phyloP scores from a whole-genome alignment of 192 early-diverging fungal species.

The Backusella mclennaniae region DNA sequence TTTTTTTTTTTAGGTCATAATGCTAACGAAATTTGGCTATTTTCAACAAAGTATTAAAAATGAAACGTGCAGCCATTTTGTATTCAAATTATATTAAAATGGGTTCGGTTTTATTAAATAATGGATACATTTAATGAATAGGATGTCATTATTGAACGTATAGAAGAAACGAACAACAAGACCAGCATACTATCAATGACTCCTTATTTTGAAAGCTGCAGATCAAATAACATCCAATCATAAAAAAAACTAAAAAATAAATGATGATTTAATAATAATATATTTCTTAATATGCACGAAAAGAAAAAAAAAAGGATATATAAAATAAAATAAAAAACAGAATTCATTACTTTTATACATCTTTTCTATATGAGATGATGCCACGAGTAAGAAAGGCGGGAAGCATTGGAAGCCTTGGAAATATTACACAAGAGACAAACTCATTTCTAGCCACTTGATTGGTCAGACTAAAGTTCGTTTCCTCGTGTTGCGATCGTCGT shows the following conservation, averaged over 20 bases:
- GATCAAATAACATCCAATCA: not conserved
- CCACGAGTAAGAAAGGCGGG: constrained; percentile 1
- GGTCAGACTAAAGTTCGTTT: not conserved
- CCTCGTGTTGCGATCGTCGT: not conserved
- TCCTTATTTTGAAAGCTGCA: not conserved
- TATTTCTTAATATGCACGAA: not conserved
- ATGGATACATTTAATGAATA: not conserved
- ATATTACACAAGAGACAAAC: not conserved
- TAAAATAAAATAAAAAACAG: not conserved
- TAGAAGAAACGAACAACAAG: not conserved
- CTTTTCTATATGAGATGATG: not conserved
- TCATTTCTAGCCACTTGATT: not conserved
- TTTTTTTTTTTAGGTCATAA: not conserved
- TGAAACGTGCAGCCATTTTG: no score
- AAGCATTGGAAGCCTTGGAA: not conserved
- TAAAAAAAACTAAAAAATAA: not conserved
- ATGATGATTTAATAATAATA: not conserved
- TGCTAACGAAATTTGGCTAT: no score
- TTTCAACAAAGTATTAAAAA: no score
- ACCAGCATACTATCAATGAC: no score
- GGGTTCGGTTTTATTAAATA: not conserved
- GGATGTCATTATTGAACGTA: no score
- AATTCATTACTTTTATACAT: not conserved
- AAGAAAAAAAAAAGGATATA: not conserved
- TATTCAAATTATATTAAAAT: no score